Conservation (phyloP, 768 basidiomycete genomes). For the Mrakia frigida region DNA sequence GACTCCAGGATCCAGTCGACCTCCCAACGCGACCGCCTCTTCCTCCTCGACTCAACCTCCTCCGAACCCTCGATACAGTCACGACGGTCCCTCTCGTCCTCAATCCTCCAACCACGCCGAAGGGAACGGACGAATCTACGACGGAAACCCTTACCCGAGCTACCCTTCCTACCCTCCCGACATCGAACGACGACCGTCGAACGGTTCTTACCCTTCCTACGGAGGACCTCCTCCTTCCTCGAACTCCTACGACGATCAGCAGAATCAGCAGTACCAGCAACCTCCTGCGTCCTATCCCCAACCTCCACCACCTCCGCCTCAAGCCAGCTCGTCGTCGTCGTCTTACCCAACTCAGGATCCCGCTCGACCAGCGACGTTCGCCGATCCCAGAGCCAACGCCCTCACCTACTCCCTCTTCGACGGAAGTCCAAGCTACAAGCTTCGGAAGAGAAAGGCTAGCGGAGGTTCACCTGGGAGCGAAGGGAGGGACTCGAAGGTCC, state of each 20-base stretch:
- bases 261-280: not conserved
- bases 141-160: not conserved
- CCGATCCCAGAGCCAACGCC: not conserved
- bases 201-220: not conserved
- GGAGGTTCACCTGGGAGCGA: not conserved
- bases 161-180: not conserved
- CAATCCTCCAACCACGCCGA: too few relatives aligned
- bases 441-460: slow-evolving; percentile 68
- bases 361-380: not conserved
- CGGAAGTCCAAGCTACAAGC: slow-evolving; percentile 82
- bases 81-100: too few relatives aligned
- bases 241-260: not conserved
- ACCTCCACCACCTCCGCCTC: not conserved
- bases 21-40: too few relatives aligned
- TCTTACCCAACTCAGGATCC: not conserved
- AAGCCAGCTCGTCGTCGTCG: not conserved
- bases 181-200: not conserved
- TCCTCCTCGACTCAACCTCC: too few relatives aligned
- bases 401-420: slow-evolving; percentile 53
- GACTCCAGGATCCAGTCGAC: too few relatives aligned
- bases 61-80: too few relatives aligned
- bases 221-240: not conserved
- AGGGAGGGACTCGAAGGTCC: not conserved
- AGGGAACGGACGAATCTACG: not conserved
- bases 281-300: not conserved